Conservation (phyloP, 768 basidiomycete species). For the Sarcomyxa edulis region DNA sequence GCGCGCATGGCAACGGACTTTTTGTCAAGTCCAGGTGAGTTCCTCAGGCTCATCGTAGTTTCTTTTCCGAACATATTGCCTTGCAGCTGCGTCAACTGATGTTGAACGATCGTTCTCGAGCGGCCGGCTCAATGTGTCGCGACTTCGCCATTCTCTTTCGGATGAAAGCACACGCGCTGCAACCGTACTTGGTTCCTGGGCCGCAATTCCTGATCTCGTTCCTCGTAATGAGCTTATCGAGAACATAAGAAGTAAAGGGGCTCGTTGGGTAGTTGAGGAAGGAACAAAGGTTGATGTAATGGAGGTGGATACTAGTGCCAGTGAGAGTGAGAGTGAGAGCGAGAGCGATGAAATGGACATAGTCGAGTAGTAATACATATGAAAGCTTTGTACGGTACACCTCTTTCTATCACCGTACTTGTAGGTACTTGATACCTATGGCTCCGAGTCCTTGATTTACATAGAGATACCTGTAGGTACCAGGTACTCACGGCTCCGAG, state of each 20-base stretch:
- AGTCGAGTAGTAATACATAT: too few species aligned
- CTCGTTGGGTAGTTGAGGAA: neutral
- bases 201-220: neutral
- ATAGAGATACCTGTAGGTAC: too few species aligned
- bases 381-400: too few species aligned
- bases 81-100: conserved; percentile 24
- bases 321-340: neutral
- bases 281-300: conserved; percentile 4
- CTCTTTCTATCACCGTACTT: too few species aligned
- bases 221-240: neutral
- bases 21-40: conserved; percentile 23
- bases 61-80: conserved; percentile 1
- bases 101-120: conserved; percentile 21
- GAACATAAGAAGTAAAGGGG: neutral
- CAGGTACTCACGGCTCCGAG: too few species aligned
- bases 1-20: conserved; percentile 29
- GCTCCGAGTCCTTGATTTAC: too few species aligned
- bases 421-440: too few species aligned
- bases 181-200: conserved; percentile 28
- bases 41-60: conserved; percentile 7
- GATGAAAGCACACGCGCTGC: conserved; percentile 16
- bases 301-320: neutral
- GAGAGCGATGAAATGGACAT: too few species aligned
- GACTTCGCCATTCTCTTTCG: conserved; percentile 17
- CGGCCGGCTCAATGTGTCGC: conserved; percentile 18